Conservation (phyloP, 176 grass and related monocot genomes). For the Phragmites australis region DNA sequence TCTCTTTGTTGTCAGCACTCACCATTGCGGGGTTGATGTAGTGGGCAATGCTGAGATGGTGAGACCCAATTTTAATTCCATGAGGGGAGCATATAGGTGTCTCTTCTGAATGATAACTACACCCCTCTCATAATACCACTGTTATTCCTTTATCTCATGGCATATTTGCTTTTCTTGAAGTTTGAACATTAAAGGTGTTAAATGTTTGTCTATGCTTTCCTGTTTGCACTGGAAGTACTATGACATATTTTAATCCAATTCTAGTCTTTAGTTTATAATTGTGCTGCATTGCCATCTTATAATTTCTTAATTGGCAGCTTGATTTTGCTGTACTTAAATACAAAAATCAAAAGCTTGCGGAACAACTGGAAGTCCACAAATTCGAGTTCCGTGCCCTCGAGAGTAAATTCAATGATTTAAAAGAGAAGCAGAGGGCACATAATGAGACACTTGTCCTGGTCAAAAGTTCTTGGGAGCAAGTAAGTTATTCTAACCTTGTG, state of each 20-base stretch:
- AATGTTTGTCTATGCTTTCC: not conserved
- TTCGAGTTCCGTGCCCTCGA: slow-evolving; percentile 69
- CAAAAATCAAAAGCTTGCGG: slow-evolving; percentile 87
- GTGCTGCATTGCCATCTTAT: slow-evolving; percentile 19
- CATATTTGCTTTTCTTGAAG: not conserved
- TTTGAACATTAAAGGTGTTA: slow-evolving; percentile 5
- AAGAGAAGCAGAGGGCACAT: slow-evolving; percentile 58
- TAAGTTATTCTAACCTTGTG: slow-evolving; percentile 28
- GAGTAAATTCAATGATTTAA: slow-evolving; percentile 74
- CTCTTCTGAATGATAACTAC: not conserved
- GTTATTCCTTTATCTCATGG: slow-evolving; percentile 8
- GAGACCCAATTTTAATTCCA: not conserved
- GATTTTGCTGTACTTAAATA: slow-evolving; percentile 85
- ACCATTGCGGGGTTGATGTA: not conserved
- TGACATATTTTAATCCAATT: not conserved
- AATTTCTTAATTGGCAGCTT: slow-evolving; percentile 49
- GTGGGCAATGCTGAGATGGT: not conserved
- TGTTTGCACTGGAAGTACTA: not conserved
- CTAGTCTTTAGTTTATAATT: slow-evolving; percentile 27
- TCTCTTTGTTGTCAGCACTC: not conserved
- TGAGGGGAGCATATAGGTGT: not conserved
- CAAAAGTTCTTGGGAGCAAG: slow-evolving; percentile 71
- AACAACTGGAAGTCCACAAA: slow-evolving; percentile 89
- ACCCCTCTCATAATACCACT: slow-evolving; percentile 12
- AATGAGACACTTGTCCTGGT: slow-evolving; percentile 56